phyloP scores from a whole-genome alignment of 2,329 filamentous ascomycete species.

The Pseudomassariella vexata region DNA sequence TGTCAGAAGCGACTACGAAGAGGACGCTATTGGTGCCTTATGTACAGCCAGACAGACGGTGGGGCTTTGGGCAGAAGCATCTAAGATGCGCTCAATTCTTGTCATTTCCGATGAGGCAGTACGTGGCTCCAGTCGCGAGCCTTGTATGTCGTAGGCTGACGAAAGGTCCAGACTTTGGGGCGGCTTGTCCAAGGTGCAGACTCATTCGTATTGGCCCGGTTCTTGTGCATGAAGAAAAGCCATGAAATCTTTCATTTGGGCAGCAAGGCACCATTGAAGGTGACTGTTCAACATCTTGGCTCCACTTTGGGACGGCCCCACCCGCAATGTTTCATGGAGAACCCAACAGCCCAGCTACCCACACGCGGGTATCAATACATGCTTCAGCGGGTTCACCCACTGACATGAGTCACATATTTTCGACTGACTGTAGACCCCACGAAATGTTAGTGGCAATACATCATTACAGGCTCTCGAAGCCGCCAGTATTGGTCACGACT shows the following conservation, averaged over 20 bases:
- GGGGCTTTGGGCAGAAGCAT: slow-evolving; percentile 28
- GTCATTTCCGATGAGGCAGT: too few relatives aligned
- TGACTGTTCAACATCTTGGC: too few relatives aligned
- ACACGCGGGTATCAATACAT: too few relatives aligned
- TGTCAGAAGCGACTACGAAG: too few relatives aligned
- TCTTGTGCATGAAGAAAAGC: too few relatives aligned
- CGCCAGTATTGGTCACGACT: background rate
- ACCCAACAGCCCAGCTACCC: too few relatives aligned
- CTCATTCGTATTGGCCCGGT: too few relatives aligned
- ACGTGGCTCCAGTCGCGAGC: slow-evolving; percentile 32
- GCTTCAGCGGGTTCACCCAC: too few relatives aligned
- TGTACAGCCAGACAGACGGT: slow-evolving; percentile 18
- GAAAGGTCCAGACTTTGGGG: slow-evolving; percentile 5
- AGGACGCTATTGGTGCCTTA: slow-evolving; percentile 21
- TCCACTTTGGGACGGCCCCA: slow-evolving; percentile 2
- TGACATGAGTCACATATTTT: too few relatives aligned
- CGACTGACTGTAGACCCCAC: background rate
- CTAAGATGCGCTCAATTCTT: slow-evolving; percentile 11
- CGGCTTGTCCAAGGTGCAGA: too few relatives aligned
- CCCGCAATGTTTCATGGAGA: background rate
- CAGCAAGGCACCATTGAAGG: slow-evolving; percentile 4
- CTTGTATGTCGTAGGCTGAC: slow-evolving; percentile 12
- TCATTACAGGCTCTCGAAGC: background rate
- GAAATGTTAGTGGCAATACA: background rate
- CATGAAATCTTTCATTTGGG: too few relatives aligned